These are phyloP conservation scores for Candida silvicultrix DNA, from an alignment of 805 yeast species.

Conservation along the genomic window DNA sequence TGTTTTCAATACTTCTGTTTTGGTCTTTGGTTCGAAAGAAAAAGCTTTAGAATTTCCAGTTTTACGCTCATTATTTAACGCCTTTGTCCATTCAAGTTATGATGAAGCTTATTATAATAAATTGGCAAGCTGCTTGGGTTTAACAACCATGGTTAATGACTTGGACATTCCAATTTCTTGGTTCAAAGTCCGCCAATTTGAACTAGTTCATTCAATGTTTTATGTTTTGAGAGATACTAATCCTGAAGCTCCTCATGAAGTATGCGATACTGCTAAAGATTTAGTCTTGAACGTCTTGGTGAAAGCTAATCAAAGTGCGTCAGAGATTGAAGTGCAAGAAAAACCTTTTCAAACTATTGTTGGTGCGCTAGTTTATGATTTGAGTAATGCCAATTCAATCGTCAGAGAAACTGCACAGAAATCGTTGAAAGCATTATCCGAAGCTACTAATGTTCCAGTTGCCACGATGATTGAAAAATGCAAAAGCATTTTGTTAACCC, in stretches of 20 bases:
- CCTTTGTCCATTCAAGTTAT: constrained; percentile 86
- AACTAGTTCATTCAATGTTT: constrained; percentile 77
- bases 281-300: constrained; percentile 58
- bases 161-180: constrained; percentile 62
- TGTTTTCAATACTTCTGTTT: constrained; percentile 53
- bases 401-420: constrained; percentile 80
- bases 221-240: constrained; percentile 90
- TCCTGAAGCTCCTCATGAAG: constrained; percentile 76
- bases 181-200: constrained; percentile 74
- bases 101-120: constrained; percentile 83
- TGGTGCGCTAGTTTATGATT: constrained; percentile 87
- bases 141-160: constrained; percentile 65
- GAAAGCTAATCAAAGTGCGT: constrained; percentile 57
- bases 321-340: constrained; percentile 54
- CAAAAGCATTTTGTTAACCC: constrained; percentile 75
- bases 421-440: constrained; percentile 61
- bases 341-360: constrained; percentile 76
- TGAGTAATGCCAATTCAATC: constrained; percentile 79
- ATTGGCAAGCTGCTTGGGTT: constrained; percentile 84
- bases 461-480: constrained; percentile 78
- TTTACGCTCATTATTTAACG: constrained; percentile 68
- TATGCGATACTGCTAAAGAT: constrained; percentile 63
- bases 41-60: constrained; percentile 68
- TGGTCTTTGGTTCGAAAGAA: constrained; percentile 62
- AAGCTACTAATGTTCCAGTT: constrained; percentile 61